phyloP scores from a whole-genome alignment of 768 basidiomycete species.

The Sporobolomyces pararoseus region DNA sequence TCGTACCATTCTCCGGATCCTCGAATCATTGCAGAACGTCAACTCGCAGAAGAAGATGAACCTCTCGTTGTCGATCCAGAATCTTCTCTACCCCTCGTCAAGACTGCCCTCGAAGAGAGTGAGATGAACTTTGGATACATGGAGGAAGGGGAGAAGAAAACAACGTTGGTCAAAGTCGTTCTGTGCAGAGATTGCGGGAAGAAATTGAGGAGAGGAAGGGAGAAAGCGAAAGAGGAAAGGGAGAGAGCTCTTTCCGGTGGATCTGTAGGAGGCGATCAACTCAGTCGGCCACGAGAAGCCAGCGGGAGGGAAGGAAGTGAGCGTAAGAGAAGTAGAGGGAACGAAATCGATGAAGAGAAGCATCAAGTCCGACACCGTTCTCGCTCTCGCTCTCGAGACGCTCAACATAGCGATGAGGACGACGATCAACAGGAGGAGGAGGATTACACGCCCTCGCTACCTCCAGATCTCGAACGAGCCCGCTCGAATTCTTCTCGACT shows the following conservation, averaged over 20 bases:
- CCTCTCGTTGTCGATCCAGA: conserved; percentile 15
- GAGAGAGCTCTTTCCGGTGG: background rate
- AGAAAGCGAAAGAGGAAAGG: conserved; percentile 56
- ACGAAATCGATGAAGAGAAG: background rate
- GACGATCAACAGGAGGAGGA: background rate
- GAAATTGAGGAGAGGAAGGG: conserved; percentile 82
- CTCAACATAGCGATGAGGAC: background rate
- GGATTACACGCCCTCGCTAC: background rate
- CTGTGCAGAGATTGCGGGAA: conserved; percentile 71
- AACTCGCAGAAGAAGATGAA: background rate
- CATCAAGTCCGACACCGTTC: too few relatives aligned
- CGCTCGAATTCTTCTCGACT: background rate
- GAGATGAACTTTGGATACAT: conserved; percentile 86
- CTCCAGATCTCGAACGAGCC: conserved; percentile 1
- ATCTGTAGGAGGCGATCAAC: background rate
- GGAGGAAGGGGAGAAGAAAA: conserved; percentile 69
- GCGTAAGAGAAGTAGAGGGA: background rate
- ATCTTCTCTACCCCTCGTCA: conserved; percentile 15
- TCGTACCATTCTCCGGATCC: conserved; percentile 63
- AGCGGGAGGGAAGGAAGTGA: background rate
- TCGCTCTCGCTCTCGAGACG: too few relatives aligned
- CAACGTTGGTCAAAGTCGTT: conserved; percentile 85
- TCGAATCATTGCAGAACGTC: conserved; percentile 37
- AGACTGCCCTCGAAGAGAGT: conserved; percentile 59
- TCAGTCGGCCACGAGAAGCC: background rate